These are phyloP conservation scores for Backusella luteola DNA, from an alignment of 192 early-diverging fungal genomes.

Conservation along the genomic window DNA sequence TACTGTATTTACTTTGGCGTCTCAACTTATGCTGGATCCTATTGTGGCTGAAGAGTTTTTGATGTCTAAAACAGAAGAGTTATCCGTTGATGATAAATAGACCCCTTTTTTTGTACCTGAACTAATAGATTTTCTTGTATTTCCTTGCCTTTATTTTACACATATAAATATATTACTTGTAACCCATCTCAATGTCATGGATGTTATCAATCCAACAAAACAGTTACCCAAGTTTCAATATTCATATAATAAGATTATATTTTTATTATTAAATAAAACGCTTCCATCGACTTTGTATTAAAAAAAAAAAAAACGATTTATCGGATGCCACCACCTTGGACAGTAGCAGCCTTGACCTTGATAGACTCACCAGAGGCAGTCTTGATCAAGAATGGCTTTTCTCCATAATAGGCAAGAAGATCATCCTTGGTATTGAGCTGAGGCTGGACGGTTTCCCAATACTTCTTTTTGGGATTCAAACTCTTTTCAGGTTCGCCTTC, in stretches of 20 bases:
- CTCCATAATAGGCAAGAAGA: constrained; percentile 60
- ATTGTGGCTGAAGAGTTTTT: constrained; percentile 24
- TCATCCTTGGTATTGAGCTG: constrained; percentile 73
- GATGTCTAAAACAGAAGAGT: constrained; percentile 5
- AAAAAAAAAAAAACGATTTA: constrained; percentile 27
- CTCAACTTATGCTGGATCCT: constrained; percentile 24
- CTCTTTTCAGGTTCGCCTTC: constrained; percentile 85
- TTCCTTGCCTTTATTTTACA: too few relatives aligned
- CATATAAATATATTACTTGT: too few relatives aligned
- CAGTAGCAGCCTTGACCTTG: constrained; percentile 61
- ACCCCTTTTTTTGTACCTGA: background rate
- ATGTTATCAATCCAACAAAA: too few relatives aligned
- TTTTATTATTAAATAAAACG: too few relatives aligned
- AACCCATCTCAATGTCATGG: too few relatives aligned
- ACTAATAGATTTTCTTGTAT: background rate
- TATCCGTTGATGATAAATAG: background rate
- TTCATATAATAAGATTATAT: too few relatives aligned
- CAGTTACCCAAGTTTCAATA: too few relatives aligned
- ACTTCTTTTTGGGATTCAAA: constrained; percentile 98
- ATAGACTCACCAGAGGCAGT: constrained; percentile 50
- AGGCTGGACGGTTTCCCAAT: constrained; percentile 96
- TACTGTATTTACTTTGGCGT: constrained; percentile 22
- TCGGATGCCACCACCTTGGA: constrained; percentile 70
- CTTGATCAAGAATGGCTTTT: constrained; percentile 37
- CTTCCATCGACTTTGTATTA: too few relatives aligned